phyloP scores from a whole-genome alignment of 177 flowering plant species.

The Vitis hybrid region DNA sequence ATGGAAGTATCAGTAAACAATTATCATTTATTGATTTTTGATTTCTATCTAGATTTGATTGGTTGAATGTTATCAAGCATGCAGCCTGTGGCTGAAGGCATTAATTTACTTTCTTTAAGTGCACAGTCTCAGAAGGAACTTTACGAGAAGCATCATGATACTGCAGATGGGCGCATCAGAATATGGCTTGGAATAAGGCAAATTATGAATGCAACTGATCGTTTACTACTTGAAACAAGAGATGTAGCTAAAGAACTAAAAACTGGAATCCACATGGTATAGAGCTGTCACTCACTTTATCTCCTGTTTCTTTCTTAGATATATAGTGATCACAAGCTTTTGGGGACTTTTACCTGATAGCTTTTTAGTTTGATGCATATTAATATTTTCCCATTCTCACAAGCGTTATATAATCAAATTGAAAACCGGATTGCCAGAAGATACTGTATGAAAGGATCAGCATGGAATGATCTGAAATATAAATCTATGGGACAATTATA shows the following conservation, averaged over 20 bases:
- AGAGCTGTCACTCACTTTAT: slow-evolving; percentile 7
- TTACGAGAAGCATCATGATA: slow-evolving; percentile 60
- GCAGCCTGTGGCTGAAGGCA: background rate
- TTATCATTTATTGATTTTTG: background rate
- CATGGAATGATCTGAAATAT: too few species aligned
- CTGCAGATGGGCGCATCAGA: slow-evolving; percentile 84
- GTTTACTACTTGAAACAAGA: slow-evolving; percentile 61
- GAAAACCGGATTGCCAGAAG: too few species aligned
- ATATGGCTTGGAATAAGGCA: slow-evolving; percentile 89
- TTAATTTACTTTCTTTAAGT: slow-evolving; percentile 17
- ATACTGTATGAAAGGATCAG: too few species aligned
- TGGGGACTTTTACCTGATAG: too few species aligned
- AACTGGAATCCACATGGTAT: slow-evolving; percentile 91
- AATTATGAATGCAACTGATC: slow-evolving; percentile 87
- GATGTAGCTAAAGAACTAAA: slow-evolving; percentile 62
- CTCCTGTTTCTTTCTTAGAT: background rate
- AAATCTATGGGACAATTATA: too few species aligned
- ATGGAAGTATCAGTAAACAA: too few species aligned
- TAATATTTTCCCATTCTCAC: too few species aligned
- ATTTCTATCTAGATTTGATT: background rate
- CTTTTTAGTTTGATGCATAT: too few species aligned
- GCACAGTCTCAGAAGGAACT: slow-evolving; percentile 77
- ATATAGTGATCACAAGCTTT: too few species aligned
- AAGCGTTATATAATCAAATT: too few species aligned
- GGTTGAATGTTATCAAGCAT: background rate